These are phyloP conservation scores for Rhizopogon vinicolor DNA, from an alignment of 768 basidiomycete species.

Conservation along the genomic window DNA sequence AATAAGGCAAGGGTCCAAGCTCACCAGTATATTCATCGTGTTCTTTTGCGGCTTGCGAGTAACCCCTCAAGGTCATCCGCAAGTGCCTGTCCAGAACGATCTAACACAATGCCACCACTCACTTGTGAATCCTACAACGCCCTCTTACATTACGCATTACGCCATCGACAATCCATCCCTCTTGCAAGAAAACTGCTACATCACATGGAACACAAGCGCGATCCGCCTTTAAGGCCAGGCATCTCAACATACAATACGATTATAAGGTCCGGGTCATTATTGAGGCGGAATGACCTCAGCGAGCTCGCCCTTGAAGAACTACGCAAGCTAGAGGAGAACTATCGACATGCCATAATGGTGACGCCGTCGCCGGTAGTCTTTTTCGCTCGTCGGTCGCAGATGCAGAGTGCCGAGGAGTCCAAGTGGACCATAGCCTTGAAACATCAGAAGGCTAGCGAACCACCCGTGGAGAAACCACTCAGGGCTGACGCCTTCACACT, in stretches of 20 bases:
- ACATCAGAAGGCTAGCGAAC: background rate
- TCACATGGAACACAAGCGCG: constrained; percentile 47
- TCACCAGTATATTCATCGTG: constrained; percentile 43
- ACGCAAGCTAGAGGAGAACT: constrained; percentile 16
- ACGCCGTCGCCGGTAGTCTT: constrained; percentile 2
- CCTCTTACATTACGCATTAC: constrained; percentile 63
- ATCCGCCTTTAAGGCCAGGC: constrained; percentile 39
- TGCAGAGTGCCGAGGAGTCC: background rate
- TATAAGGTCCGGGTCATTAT: constrained; percentile 47
- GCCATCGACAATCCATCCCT: constrained; percentile 47
- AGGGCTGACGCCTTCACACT: constrained; percentile 43
- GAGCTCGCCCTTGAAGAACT: constrained; percentile 34
- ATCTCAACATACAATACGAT: constrained; percentile 55
- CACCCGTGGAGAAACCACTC: constrained; percentile 4
- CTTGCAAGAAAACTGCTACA: constrained; percentile 46
- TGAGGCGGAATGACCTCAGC: constrained; percentile 41
- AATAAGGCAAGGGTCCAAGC: constrained; percentile 30
- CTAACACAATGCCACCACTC: constrained; percentile 27
- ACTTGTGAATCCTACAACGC: constrained; percentile 48
- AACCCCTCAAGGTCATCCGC: constrained; percentile 5
- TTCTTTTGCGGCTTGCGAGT: constrained; percentile 37
- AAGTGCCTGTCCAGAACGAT: constrained; percentile 4
- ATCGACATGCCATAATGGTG: constrained; percentile 20
- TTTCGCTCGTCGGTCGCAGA: background rate
- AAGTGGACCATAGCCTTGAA: background rate